Evolutionary conservation across 1,284 basidiomycete genomes (phyloP).

Genomic region (Coriolopsis trogii): DNA sequence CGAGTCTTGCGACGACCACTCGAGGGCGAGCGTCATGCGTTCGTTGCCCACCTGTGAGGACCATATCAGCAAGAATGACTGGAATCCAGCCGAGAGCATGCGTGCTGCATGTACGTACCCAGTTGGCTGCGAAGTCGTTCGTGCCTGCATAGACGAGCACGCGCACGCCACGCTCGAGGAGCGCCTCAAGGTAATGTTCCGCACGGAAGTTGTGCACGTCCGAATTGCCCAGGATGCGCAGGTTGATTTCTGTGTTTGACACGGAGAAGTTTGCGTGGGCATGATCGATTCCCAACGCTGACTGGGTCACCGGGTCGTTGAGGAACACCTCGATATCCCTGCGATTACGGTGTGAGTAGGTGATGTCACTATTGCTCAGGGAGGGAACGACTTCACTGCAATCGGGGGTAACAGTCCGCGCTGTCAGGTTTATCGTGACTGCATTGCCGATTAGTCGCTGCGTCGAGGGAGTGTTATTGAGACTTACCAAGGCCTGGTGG

Average conservation of each 20-base stretch:
- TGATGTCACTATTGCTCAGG: background rate
- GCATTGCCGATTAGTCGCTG: background rate
- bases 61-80: background rate
- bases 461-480: background rate
- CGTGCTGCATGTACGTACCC: conserved; percentile 40
- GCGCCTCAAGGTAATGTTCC: conserved; percentile 60
- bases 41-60: conserved; percentile 53
- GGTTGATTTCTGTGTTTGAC: conserved; percentile 37
- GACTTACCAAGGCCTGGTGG: conserved; percentile 4
- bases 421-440: conserved; percentile 1
- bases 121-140: conserved; percentile 79
- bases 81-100: background rate
- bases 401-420: conserved; percentile 32
- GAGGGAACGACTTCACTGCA: conserved; percentile 13
- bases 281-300: conserved; percentile 60
- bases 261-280: conserved; percentile 48
- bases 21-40: conserved; percentile 59
- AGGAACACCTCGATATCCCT: conserved; percentile 60
- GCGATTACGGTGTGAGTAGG: too few relatives aligned
- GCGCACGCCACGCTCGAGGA: conserved; percentile 76
- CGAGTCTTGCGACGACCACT: conserved; percentile 62
- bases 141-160: conserved; percentile 78
- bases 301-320: conserved; percentile 53
- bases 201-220: conserved; percentile 39
- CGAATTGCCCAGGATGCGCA: background rate